Evolutionary conservation across 306 rosid genomes (phyloP), one percentile per base, ranked within the genome.

Genomic region (Prunus padus): DNA sequence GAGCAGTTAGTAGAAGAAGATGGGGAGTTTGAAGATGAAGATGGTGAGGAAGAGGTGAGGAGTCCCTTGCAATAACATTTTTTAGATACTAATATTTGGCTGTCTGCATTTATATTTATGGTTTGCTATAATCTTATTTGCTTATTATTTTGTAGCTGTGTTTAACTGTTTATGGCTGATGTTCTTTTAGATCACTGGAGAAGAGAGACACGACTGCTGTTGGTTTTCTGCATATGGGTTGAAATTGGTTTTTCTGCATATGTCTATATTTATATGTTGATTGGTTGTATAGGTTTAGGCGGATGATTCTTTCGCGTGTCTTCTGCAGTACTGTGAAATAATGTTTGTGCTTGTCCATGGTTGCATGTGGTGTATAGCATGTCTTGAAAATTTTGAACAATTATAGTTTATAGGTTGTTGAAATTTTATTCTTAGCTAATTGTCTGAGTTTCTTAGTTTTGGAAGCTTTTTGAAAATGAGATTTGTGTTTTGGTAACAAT

Each of bases 21-120:
- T 51, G 91, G 82, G 13, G 96, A 82, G 56, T 86, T 80, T 82
- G 96, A 90, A 68, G 97, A 90, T 2, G 96, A 77, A 54, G 80
- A 84, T 51, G 87, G 83, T 3, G 85, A 85, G 66, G 88, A 93
- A 40, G 98, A 92, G 88, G 98, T 93, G 89, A 90, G 91, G 64
- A 31, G 8, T 79, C 79, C n/a, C 28, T 59, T 80, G 74, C 65
- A 15, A 51, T 4, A n/a, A 22, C 19, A 3, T 12, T 15, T 6
- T 23, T 30, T 30, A 28, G 4, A 0, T 26, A 19, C 4, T 65
- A 46, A 9, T 33, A 33, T 10, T 30, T 44, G 31, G 26, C 10
- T 31, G 4, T 52, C 18, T 52, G 15, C 31, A 20, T 65, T 56
- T 52, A 3, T 49, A 40, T 47, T 51, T 15, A 3, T 37, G 3